A percentile compares a stretch with the other conserved stretches of the same genome.
These are phyloP conservation scores for Spatholobus suberectus DNA, from an alignment of 306 rosid species.

Conservation along the genomic window DNA sequence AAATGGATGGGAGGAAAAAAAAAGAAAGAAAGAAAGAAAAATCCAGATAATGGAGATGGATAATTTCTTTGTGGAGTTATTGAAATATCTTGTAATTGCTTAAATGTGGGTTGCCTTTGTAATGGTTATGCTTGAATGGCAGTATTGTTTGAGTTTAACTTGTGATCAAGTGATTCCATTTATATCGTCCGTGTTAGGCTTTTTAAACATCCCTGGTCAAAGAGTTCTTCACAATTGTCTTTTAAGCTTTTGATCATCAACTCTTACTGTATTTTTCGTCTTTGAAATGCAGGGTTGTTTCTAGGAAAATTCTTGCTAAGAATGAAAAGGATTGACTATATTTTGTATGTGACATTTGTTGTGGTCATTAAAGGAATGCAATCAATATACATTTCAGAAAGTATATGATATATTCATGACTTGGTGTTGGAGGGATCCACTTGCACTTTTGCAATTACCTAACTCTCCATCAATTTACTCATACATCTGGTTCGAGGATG, in stretches of 20 bases:
- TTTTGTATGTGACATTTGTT: not conserved
- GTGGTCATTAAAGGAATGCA: constrained; percentile 32
- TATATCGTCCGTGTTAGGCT: not conserved
- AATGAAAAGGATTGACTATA: not conserved
- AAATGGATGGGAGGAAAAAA: not conserved
- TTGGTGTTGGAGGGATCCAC: not conserved
- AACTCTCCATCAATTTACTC: constrained; percentile 15
- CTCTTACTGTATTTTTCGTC: not conserved
- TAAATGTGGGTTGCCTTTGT: constrained; percentile 35
- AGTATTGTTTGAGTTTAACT: not conserved
- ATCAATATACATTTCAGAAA: constrained; percentile 7
- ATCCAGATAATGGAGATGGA: not conserved
- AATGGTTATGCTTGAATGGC: constrained; percentile 31
- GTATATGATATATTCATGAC: constrained; percentile 21
- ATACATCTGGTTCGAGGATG: not conserved
- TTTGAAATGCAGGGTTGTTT: constrained; percentile 20
- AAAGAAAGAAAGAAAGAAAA: not conserved
- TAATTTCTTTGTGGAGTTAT: not conserved
- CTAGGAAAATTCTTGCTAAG: not conserved
- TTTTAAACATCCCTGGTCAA: constrained; percentile 9
- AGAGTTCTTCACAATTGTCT: constrained; percentile 6
- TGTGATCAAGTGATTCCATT: not conserved
- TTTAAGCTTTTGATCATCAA: not conserved
- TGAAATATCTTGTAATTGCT: not conserved
- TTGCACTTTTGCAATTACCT: constrained; percentile 1